Conservation (phyloP, 1,284 basidiomycete genomes). For the Austroboletus niveus region DNA sequence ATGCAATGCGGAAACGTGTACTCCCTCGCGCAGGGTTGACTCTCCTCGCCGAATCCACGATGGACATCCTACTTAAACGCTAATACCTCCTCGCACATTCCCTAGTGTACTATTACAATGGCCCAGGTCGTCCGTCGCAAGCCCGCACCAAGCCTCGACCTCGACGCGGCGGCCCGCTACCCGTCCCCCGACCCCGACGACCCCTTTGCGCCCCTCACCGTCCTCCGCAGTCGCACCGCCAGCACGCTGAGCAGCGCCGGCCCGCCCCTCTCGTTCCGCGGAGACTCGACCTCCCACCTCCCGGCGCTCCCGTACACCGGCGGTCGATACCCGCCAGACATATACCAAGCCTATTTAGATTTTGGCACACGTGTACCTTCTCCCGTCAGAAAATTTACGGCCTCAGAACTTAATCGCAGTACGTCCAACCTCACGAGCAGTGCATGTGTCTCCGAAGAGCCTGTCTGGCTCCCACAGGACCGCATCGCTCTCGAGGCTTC, state of each 20-base stretch:
- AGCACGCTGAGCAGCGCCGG: constrained; percentile 30
- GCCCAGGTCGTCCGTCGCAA: constrained; percentile 32
- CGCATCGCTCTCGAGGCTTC: constrained; percentile 6
- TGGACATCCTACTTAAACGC: constrained; percentile 33
- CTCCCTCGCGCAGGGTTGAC: constrained; percentile 18
- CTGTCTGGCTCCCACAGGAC: constrained; percentile 8
- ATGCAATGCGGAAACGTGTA: constrained; percentile 32
- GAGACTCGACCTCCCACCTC: constrained; percentile 33
- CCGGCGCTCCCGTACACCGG: constrained; percentile 31
- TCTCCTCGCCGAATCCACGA: constrained; percentile 37
- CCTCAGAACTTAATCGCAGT: constrained; percentile 23
- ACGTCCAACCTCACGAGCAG: constrained; percentile 18
- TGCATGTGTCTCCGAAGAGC: constrained; percentile 12
- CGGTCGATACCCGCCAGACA: constrained; percentile 31
- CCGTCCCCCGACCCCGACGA: constrained; percentile 33
- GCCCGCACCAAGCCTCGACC: constrained; percentile 33
- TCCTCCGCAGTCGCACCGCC: constrained; percentile 34
- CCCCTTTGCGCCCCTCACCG: constrained; percentile 32
- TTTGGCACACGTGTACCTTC: constrained; percentile 10
- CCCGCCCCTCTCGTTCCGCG: constrained; percentile 32
- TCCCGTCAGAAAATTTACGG: neutral
- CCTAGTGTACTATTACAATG: constrained; percentile 12
- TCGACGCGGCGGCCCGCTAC: constrained; percentile 26
- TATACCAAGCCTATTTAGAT: constrained; percentile 29
- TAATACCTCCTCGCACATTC: constrained; percentile 8